Evolutionary conservation across 148 eudicot genomes (phyloP), one percentile per base, ranked within the genome.

Genomic region (Rhododendron henanense): DNA sequence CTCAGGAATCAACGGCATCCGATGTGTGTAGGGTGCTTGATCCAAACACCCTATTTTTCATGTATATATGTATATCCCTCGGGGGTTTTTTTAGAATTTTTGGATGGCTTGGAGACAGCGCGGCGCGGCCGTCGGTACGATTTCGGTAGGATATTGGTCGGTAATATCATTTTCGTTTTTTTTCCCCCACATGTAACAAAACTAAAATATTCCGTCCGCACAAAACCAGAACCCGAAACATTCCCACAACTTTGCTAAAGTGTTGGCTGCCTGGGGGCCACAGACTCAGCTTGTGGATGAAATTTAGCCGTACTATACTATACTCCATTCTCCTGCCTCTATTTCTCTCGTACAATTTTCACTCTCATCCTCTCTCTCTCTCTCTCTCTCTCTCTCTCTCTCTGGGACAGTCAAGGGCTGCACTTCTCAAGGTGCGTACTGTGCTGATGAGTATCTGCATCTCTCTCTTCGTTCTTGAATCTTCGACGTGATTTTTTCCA

Each of bases 261-360:
- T 67, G 92, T 89, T 91, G 92, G 92, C 91, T 50, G 69, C 25
- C 76, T 81, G 77, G 88, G 91, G 89, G 89, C 91, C 92, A 89
- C 88, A 83, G 15, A 57, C 79, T 81, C 23, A 44, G 59, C 76
- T 89, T 87, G 92, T 91, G 94, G 94, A 74, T 41, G 55, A 19
- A 80, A 81, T 83, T 86, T 85, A 53, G 21, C 1, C 0, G 5
- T 28, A 87, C 35, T 82, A 59, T 65, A 47, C 18, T 65, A 59
- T 11, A 57, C 18, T 18, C 6, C 21, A 19, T 10, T 35, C 13
- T 33, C 21, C 65, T 33, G 33, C 37, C 59, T 31, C 74, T 35
- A 13, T 39, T 44, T 48, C 37, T 47, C 81, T 78, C n/a, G 23
- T 48, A 15, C 75, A n/a, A 47, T 79, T 47, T n/a, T 19, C 14